Conservation (phyloP, 2,329 filamentous ascomycete species). For the Fonsecaea erecta region DNA sequence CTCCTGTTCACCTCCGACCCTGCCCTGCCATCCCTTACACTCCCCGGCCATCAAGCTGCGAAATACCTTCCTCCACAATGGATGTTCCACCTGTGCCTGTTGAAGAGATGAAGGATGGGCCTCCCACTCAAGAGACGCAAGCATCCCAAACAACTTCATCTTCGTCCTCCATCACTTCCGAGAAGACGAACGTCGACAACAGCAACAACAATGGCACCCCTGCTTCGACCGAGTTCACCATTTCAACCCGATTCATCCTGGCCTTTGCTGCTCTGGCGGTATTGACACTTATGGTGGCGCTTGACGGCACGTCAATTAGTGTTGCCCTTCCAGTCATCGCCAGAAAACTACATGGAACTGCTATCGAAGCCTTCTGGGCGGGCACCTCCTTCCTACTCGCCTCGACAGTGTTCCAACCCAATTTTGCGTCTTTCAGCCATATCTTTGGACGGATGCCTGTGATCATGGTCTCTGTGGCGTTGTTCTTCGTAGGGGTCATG, state of each 20-base stretch:
- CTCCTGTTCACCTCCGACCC: neutral
- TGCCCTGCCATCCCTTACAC: neutral
- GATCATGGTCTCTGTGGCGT: conserved; percentile 45
- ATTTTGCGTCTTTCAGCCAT: conserved; percentile 53
- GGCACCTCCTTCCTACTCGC: conserved; percentile 72
- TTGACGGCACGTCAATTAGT: conserved; percentile 69
- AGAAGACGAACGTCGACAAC: conserved; percentile 9
- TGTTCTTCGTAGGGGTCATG: conserved; percentile 54
- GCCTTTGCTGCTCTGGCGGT: conserved; percentile 59
- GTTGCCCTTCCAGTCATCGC: conserved; percentile 61
- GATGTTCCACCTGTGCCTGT: neutral
- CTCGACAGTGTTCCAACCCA: conserved; percentile 63
- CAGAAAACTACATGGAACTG: conserved; percentile 56
- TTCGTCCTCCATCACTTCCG: conserved; percentile 25
- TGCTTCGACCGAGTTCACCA: conserved; percentile 26
- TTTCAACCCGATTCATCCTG: conserved; percentile 46
- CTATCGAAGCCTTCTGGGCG: conserved; percentile 71
- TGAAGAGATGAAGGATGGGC: neutral
- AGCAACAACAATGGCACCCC: conserved; percentile 14
- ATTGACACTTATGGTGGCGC: conserved; percentile 65
- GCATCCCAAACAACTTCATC: conserved; percentile 23
- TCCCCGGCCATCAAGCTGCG: neutral
- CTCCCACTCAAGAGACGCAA: neutral
- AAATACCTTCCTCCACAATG: neutral
- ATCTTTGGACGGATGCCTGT: conserved; percentile 54